phyloP scores from a whole-genome alignment of 169 alveolate species.

The Neospora caninum region DNA sequence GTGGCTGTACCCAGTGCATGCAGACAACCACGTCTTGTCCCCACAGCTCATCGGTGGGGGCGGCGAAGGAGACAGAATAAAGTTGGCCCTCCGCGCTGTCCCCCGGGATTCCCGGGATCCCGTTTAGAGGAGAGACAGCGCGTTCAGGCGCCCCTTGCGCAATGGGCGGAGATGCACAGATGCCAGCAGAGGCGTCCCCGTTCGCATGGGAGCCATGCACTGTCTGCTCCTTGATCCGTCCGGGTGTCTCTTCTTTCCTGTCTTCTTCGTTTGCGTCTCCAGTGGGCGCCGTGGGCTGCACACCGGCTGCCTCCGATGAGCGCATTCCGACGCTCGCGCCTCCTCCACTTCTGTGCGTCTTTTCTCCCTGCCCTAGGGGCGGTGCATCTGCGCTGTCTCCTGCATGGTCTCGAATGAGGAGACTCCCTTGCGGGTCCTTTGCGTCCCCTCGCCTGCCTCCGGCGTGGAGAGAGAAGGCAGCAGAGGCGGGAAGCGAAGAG shows the following conservation, averaged over 20 bases:
- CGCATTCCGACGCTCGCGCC: not conserved
- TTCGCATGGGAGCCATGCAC: not conserved
- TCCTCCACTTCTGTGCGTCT: not conserved
- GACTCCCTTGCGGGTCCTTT: not conserved
- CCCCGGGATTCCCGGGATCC: not conserved
- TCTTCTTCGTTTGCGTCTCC: not conserved
- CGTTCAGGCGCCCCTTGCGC: not conserved
- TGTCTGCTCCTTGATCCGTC: not conserved
- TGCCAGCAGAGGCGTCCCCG: not conserved
- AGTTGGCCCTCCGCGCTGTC: not conserved
- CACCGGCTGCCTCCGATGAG: not conserved
- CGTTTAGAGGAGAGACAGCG: not conserved
- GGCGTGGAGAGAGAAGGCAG: not conserved
- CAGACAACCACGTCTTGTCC: not conserved
- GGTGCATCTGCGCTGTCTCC: not conserved
- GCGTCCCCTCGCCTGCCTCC: not conserved
- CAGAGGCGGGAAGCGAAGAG: not conserved
- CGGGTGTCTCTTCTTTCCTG: not conserved
- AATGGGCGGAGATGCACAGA: not conserved
- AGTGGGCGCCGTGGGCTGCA: too few species aligned
- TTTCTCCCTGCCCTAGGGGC: not conserved
- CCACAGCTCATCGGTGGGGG: constrained; percentile 19
- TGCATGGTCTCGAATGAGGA: not conserved
- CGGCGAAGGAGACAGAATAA: not conserved
- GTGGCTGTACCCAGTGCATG: not conserved